A percentile compares a stretch with the other conserved stretches of the same genome.
These are phyloP conservation scores for Umbelopsis sp. DNA, from an alignment of 371 early-diverging fungal genomes.

Conservation along the genomic window DNA sequence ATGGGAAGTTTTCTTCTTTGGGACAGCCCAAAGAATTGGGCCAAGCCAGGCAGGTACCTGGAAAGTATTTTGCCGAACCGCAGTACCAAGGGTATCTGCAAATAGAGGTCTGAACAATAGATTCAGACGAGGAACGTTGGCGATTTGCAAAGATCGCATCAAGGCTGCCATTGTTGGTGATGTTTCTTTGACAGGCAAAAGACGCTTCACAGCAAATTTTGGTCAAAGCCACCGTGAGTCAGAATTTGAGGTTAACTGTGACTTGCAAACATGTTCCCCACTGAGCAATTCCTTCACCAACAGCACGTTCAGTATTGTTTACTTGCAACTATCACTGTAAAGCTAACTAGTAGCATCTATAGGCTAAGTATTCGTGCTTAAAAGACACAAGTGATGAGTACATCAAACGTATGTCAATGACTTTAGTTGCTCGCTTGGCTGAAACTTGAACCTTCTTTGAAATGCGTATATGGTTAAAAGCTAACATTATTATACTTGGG, in stretches of 20 bases:
- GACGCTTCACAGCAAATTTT: slow-evolving; percentile 1
- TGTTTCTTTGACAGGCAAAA: slow-evolving; percentile 1
- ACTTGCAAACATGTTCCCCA: neutral
- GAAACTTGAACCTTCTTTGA: neutral
- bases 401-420: neutral
- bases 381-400: neutral
- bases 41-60: slow-evolving; percentile 53
- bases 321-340: too few relatives aligned
- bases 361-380: neutral
- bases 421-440: neutral
- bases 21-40: slow-evolving; percentile 77
- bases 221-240: slow-evolving; percentile 11
- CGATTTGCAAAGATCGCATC: slow-evolving; percentile 1
- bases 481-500: neutral
- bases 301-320: too few relatives aligned
- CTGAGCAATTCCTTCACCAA: neutral
- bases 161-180: neutral
- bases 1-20: slow-evolving; percentile 88
- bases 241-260: slow-evolving; percentile 1
- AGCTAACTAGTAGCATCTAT: neutral
- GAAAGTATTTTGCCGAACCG: slow-evolving; percentile 24
- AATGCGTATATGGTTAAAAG: neutral
- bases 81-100: neutral
- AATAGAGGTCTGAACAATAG: neutral
- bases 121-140: neutral